Percentiles rank a stretch among this genome's conserved stretches.
These are phyloP conservation scores for Cafeteria roenbergensis DNA, from an alignment of 108 stramenopile genomes.

Conservation along the genomic window DNA sequence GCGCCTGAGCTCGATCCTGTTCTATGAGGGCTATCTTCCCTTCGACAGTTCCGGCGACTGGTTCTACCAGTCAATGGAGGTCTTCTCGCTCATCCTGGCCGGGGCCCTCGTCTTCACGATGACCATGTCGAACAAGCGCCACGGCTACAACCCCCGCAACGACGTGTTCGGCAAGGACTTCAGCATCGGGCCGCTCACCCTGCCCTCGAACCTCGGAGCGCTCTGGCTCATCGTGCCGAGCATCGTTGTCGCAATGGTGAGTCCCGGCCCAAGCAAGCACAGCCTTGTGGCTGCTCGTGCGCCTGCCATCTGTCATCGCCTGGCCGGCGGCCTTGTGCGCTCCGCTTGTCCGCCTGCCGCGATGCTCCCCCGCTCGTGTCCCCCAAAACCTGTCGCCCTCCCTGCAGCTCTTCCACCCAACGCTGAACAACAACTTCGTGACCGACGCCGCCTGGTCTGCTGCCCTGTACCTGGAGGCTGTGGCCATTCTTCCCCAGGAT, in stretches of 20 bases:
- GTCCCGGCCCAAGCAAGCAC: too few species aligned
- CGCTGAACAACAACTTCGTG: conserved; percentile 77
- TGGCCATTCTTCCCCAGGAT: conserved; percentile 83
- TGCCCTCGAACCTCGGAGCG: conserved; percentile 53
- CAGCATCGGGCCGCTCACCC: conserved; percentile 1
- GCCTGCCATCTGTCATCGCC: background rate
- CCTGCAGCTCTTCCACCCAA: conserved; percentile 75
- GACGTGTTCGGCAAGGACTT: background rate
- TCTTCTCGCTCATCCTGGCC: conserved; percentile 45
- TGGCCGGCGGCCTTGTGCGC: background rate
- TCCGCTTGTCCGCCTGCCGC: background rate
- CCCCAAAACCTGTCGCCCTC: conserved; percentile 11
- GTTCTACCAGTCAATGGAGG: conserved; percentile 87
- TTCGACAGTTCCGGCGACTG: conserved; percentile 86
- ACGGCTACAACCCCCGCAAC: background rate
- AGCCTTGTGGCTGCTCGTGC: too few species aligned
- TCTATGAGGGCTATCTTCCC: conserved; percentile 95
- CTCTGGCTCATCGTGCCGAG: conserved; percentile 72
- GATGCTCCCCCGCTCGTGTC: conserved; percentile 2
- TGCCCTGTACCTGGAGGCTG: conserved; percentile 91
- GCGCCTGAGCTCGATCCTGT: conserved; percentile 79
- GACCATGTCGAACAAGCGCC: too few species aligned
- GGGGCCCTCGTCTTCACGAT: conserved; percentile 1
- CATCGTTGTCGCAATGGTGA: conserved; percentile 62
- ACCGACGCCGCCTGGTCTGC: conserved; percentile 92